A percentile compares a stretch with the other conserved stretches of the same genome.
Conservation (phyloP, 768 basidiomycete species). For the Candolleomyces efflorescens region DNA sequence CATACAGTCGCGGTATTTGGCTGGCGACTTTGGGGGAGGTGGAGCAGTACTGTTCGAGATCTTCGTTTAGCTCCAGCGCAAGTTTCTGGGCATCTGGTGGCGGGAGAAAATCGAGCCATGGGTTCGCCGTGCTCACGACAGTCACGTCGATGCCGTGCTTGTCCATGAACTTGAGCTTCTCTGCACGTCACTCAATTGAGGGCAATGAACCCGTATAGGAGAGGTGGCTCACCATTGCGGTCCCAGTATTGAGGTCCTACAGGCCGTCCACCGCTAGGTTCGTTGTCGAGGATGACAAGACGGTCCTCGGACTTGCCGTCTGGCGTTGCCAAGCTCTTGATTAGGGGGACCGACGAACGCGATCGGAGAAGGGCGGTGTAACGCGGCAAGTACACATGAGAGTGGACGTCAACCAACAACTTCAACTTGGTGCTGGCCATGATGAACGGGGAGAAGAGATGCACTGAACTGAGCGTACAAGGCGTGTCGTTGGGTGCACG, state of each 20-base stretch:
- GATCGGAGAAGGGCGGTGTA: slow-evolving; percentile 69
- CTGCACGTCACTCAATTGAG: slow-evolving; percentile 16
- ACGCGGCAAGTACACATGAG: slow-evolving; percentile 79
- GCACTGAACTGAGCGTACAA: background rate
- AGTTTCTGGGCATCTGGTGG: slow-evolving; percentile 61
- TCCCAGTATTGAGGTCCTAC: slow-evolving; percentile 87
- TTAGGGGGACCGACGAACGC: slow-evolving; percentile 61
- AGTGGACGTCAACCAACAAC: slow-evolving; percentile 76
- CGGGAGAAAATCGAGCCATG: slow-evolving; percentile 86
- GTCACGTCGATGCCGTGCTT: slow-evolving; percentile 76
- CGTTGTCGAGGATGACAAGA: slow-evolving; percentile 73
- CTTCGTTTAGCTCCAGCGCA: slow-evolving; percentile 68
- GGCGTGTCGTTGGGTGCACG: too few species aligned
- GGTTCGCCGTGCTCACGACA: slow-evolving; percentile 82
- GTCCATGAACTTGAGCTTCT: slow-evolving; percentile 85
- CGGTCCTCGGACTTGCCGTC: slow-evolving; percentile 48
- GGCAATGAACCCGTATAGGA: background rate
- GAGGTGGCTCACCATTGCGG: slow-evolving; percentile 22
- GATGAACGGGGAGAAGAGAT: background rate
- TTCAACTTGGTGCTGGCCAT: slow-evolving; percentile 12
- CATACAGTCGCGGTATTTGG: slow-evolving; percentile 66
- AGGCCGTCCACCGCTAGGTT: slow-evolving; percentile 75
- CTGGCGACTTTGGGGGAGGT: slow-evolving; percentile 39
- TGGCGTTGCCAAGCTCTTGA: slow-evolving; percentile 43
- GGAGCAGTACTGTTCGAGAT: slow-evolving; percentile 77